Evolutionary conservation across 495 filamentous ascomycete species (phyloP), one percentile per base, ranked within the genome.

Genomic region (Aspergillus hancockii): DNA sequence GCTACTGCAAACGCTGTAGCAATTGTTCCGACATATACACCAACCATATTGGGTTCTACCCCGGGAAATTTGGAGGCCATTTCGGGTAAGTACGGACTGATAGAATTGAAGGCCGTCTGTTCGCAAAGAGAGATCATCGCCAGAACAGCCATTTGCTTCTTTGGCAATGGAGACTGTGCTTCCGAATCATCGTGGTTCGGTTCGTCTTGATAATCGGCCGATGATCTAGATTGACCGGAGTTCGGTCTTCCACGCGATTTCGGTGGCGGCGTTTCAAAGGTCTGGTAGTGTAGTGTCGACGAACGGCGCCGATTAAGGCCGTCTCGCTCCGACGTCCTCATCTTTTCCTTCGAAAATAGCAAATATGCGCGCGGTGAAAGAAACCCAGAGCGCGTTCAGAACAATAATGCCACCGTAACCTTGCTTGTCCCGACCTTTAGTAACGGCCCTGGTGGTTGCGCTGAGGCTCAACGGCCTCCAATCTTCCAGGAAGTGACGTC

Each of bases 71-170:
- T 86, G 10, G 87, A 85, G 2, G 90, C 85, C 93, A 98, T 98
- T 57, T 91, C 84, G 0, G 94, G 94, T 0, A 98, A 84, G 72
- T 98, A 98, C 0, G 94, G 94, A n/a, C 88, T 89, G 60, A 98
- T 96, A 14, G 90, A 94, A 67, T 98, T 98, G 65, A 98, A 83
- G 1, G 94, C 94, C 0, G 95, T 97, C 75, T 98, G 94, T 64
- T 98, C 94, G 32, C 90, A 88, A 19, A 98, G 80, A 4, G 92
- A 91, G 49, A 98, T 90, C 62, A 98, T 73, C 2, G 92, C 94
- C 25, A 98, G 79, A 2, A 97, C 85, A 6, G 82, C 79, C 53
- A 98, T 87, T 72, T 98, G 95, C 66, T 77, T 87, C 63, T 82
- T 88, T 1, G 94, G 94, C 23, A 97, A 76, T 0, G 93, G 90